phyloP scores from a whole-genome alignment of 202 grass and related monocot species.

The Schoenoplectus tabernaemontani region DNA sequence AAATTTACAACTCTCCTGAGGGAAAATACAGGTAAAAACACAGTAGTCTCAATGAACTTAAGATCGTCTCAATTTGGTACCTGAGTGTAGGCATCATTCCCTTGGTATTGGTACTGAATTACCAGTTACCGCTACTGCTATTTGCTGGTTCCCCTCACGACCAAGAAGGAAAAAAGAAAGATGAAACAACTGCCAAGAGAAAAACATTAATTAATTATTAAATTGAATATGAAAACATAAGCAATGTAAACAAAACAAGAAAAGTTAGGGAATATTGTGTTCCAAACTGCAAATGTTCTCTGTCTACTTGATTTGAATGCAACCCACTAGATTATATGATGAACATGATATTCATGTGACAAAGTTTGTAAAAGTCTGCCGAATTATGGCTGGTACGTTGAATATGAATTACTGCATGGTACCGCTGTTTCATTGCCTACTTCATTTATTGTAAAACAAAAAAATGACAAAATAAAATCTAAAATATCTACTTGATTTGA shows the following conservation, averaged over 20 bases:
- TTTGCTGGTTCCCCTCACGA: background rate
- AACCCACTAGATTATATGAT: background rate
- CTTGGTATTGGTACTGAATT: background rate
- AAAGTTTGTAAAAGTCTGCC: background rate
- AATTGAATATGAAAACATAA: too few relatives aligned
- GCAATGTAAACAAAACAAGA: background rate
- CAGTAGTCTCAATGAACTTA: background rate
- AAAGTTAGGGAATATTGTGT: background rate
- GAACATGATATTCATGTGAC: background rate
- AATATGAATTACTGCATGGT: background rate
- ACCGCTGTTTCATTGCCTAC: background rate
- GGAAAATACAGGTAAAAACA: background rate
- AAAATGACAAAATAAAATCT: too few relatives aligned
- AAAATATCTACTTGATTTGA: background rate
- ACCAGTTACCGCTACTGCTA: background rate
- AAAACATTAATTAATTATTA: too few relatives aligned
- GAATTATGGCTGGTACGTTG: background rate
- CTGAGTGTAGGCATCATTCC: background rate
- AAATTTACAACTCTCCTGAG: background rate
- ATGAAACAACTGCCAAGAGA: too few relatives aligned
- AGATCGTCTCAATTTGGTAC: slow-evolving; percentile 8
- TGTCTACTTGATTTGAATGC: background rate
- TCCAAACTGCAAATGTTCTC: background rate
- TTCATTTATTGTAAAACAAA: background rate
- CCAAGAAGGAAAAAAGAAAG: too few relatives aligned